Percentiles rank a stretch among this genome's conserved stretches.
These are phyloP conservation scores for Cubamyces lactineus DNA, from an alignment of 768 basidiomycete genomes.

Conservation along the genomic window DNA sequence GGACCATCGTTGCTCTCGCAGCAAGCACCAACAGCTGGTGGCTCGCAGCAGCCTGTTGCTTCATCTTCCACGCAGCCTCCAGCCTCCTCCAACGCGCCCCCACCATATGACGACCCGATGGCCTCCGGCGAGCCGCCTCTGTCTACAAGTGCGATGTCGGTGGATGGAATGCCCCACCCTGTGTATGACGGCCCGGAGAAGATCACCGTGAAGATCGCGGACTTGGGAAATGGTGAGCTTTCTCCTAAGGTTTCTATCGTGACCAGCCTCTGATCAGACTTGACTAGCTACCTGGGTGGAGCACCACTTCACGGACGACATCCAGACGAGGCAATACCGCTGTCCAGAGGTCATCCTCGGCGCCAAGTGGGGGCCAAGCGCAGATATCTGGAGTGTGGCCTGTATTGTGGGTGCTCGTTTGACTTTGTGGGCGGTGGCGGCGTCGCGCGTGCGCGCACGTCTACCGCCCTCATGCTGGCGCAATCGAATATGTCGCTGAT, in stretches of 20 bases:
- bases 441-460: not conserved
- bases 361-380: constrained; percentile 93
- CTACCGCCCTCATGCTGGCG: constrained; percentile 1
- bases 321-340: constrained; percentile 96
- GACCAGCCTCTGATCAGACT: not conserved
- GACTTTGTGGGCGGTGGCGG: constrained; percentile 3
- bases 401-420: constrained; percentile 70
- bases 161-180: constrained; percentile 33
- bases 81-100: constrained; percentile 19
- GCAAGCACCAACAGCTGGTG: constrained; percentile 49
- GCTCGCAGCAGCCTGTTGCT: constrained; percentile 12
- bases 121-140: constrained; percentile 19
- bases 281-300: constrained; percentile 80
- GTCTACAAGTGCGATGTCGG: constrained; percentile 35
- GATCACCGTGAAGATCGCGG: constrained; percentile 98
- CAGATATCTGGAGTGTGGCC: constrained; percentile 96
- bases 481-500: constrained; percentile 10
- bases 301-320: constrained; percentile 98
- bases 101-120: constrained; percentile 29
- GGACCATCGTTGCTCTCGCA: constrained; percentile 79
- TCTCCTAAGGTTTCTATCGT: constrained; percentile 5
- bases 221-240: constrained; percentile 87
- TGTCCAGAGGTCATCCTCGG: constrained; percentile 98
- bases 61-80: constrained; percentile 24
- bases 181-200: constrained; percentile 49